These are phyloP conservation scores for Dujonia santamariae DNA, from an alignment of 1,139 yeast genomes.

Conservation along the genomic window DNA sequence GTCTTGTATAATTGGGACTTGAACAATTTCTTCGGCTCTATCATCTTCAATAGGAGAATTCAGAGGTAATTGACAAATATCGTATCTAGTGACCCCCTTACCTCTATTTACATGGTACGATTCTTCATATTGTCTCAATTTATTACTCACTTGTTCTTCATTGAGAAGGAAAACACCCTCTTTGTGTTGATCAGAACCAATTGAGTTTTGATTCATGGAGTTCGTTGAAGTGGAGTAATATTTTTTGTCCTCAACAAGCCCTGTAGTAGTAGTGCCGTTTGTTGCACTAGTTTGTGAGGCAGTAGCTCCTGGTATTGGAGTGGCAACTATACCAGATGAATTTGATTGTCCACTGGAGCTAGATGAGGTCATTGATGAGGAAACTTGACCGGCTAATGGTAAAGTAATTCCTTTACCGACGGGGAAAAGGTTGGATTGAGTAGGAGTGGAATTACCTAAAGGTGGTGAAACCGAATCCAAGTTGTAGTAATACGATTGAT, in stretches of 20 bases:
- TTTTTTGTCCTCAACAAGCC: slow-evolving; percentile 18
- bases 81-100: slow-evolving; percentile 90
- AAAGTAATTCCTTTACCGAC: slow-evolving; percentile 2
- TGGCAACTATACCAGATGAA: not conserved
- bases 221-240: slow-evolving; percentile 45
- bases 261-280: slow-evolving; percentile 6
- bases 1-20: slow-evolving; percentile 65
- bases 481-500: slow-evolving; percentile 40
- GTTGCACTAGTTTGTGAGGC: not conserved
- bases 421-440: not conserved
- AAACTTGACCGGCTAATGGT: slow-evolving; percentile 1
- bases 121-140: slow-evolving; percentile 74
- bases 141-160: slow-evolving; percentile 71
- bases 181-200: slow-evolving; percentile 43
- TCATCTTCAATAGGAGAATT: slow-evolving; percentile 96
- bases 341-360: not conserved
- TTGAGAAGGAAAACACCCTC: slow-evolving; percentile 49
- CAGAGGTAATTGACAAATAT: slow-evolving; percentile 84
- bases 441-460: slow-evolving; percentile 10
- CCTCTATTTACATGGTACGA: slow-evolving; percentile 78
- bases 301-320: not conserved
- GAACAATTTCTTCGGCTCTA: slow-evolving; percentile 80
- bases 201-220: slow-evolving; percentile 37
- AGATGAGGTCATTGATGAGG: not conserved
- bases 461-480: slow-evolving; percentile 39